A percentile compares a stretch with the other conserved stretches of the same genome.
These are phyloP conservation scores for Seiridium cupressi DNA, from an alignment of 2,329 filamentous ascomycete genomes.

Conservation along the genomic window DNA sequence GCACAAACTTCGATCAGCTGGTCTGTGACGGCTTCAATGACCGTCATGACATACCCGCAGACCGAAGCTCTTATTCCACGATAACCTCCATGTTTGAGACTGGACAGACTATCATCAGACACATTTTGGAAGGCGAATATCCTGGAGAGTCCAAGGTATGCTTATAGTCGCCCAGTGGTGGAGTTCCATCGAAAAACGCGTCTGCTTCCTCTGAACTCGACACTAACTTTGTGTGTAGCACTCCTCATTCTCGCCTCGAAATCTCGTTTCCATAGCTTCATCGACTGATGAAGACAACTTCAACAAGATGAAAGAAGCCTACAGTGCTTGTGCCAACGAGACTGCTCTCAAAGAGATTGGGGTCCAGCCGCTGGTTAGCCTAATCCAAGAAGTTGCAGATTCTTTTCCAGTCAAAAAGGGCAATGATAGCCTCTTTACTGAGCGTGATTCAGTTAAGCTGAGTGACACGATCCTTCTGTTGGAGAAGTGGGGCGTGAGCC, in stretches of 20 bases:
- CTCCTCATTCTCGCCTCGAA: conserved; percentile 45
- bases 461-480: conserved; percentile 47
- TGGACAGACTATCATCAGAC: conserved; percentile 56
- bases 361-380: conserved; percentile 50
- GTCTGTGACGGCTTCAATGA: conserved; percentile 67
- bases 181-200: too few relatives aligned
- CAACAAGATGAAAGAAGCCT: conserved; percentile 61
- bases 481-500: conserved; percentile 39
- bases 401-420: conserved; percentile 37
- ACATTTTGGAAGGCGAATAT: conserved; percentile 61
- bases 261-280: conserved; percentile 31
- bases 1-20: conserved; percentile 65
- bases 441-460: conserved; percentile 30
- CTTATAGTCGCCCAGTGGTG: conserved; percentile 10
- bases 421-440: conserved; percentile 16
- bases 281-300: conserved; percentile 62
- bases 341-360: conserved; percentile 53
- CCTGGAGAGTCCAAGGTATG: conserved; percentile 36
- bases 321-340: conserved; percentile 66
- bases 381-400: conserved; percentile 52
- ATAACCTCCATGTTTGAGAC: conserved; percentile 61
- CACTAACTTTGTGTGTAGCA: conserved; percentile 33
- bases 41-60: conserved; percentile 62
- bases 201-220: neutral
- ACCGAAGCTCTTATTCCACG: conserved; percentile 60